Conservation (phyloP, 768 basidiomycete species). For the Boletus reticulatus region DNA sequence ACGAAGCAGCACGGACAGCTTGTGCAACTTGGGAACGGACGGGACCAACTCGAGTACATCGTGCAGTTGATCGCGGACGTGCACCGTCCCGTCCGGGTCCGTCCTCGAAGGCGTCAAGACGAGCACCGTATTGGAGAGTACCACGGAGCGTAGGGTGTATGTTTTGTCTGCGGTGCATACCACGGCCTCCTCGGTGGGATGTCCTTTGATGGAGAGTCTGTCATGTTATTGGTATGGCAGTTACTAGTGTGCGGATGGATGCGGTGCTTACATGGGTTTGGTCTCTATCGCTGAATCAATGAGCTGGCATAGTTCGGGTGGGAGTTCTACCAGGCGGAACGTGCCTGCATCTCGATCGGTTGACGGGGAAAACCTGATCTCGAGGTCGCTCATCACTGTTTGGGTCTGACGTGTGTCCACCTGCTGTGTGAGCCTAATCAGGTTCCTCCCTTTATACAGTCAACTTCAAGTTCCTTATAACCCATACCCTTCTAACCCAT, state of each 20-base stretch:
- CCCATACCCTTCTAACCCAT: no score
- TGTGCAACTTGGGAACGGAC: constrained; percentile 73
- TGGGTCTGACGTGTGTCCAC: no score
- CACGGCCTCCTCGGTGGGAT: constrained; percentile 81
- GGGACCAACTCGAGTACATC: constrained; percentile 84
- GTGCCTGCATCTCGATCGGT: constrained; percentile 47
- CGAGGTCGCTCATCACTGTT: constrained; percentile 24
- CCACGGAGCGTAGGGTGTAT: constrained; percentile 81
- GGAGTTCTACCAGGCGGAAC: constrained; percentile 74
- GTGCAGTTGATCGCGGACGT: constrained; percentile 77
- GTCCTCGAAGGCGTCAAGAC: constrained; percentile 56
- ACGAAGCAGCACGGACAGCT: constrained; percentile 56
- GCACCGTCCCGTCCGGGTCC: constrained; percentile 42
- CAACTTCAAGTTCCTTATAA: no score
- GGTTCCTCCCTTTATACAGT: no score
- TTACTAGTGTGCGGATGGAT: not conserved
- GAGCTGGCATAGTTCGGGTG: constrained; percentile 61
- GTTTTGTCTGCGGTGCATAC: constrained; percentile 82
- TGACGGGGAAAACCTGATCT: constrained; percentile 52
- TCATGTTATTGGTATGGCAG: not conserved
- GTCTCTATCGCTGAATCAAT: constrained; percentile 51
- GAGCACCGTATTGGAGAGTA: constrained; percentile 83
- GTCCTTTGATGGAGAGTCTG: constrained; percentile 80
- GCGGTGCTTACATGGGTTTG: constrained; percentile 26
- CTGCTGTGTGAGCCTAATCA: no score